Evolutionary conservation across 2,329 filamentous ascomycete species (phyloP), one percentile per base, ranked within the genome.

Genomic region (Chalaropsis ovoidea): DNA sequence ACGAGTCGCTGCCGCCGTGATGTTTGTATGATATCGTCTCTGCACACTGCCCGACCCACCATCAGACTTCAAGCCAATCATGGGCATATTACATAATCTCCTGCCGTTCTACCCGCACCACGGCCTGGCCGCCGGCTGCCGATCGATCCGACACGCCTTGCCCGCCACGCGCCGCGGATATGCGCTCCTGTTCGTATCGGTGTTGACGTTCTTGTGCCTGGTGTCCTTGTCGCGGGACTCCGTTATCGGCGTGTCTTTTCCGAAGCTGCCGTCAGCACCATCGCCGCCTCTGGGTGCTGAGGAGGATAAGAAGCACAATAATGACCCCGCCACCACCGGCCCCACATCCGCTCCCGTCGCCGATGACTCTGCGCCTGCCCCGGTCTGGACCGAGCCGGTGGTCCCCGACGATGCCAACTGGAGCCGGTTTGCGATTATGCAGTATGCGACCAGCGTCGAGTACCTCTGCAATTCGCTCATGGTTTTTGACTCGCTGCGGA

Each of bases 391-490:
- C 1, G 49, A 47, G 11, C 66, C 66, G 2, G 35, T 58, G 22
- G 31, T 67, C 43, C 66, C 66, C 5, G 19, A 24, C 13, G 68
- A 72, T 6, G 69, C 76, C 31, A 71, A 79, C 69, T 80, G 77
- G 78, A 74, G 73, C 1, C 72, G 71, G 61, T 80, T 76, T 63
- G 80, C 79, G 0, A 81, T 81, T 67, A 75, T 76, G 0, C 78
- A 79, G 69, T 81, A 81, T 71, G 79, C 76, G 43, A 81, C 79
- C 0, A 72, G 76, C n/a, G 72, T 73, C 42, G 75, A 75, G 0
- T 79, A 80, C 65, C 72, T 81, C 1, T 81, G 79, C 69, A 81
- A 80, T 70, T 77, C 79, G 0, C 72, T 81, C 56, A 80, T 81
- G 78, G 72, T 80, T 1, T 80, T 81, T 63, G 78, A 80, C 67